Base-by-base conservation (phyloP, 1,139 yeast species). In the Geotrichum candidum region DNA sequence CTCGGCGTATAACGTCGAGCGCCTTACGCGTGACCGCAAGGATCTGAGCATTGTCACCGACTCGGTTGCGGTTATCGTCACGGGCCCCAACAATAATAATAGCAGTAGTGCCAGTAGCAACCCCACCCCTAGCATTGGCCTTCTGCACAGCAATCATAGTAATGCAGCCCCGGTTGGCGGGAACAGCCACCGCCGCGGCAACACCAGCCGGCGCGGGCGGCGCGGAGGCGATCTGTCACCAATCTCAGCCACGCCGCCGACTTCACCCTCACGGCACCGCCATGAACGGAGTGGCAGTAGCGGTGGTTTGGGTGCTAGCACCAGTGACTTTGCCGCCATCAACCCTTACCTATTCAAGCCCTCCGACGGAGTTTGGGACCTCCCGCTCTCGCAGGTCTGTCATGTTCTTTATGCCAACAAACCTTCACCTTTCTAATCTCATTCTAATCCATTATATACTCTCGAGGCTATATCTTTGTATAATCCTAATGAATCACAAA, bases 311-410 rank as follows among this genome's bases (percentile, higher is more conserved):
- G 10, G 48, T 2, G 22, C 48, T 15, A 9, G 33, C 33, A 29
- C 48, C 22, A 41, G 48, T n/a, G 48, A 41, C 10, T 2, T 41
- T 7, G 18, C 18, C 1, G 5, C 22, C 22, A 15, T 7, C 33
- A 35, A 25, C 11, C 55, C 46, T 63, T 81, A 81, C 62, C 81
- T 84, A 64, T 77, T 75, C 71, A 70, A 72, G 35, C 83, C 89
- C 4, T 85, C 94, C 0, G 88, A 89, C 68, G 96, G 96, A 0
- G 94, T 91, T 9, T 83, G 90, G 82, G 97, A 91, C 72, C 70
- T 90, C 58, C 94, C 96, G 0, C 77, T 90, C 1, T 80, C 84
- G 2, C 80, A 84, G 58, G 96, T 88, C 0, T 87, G 88, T 70
- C 82, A 82, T 60, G 86, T 88, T 0, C 74, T 90, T 27, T 90